These are phyloP conservation scores for Fusarium buharicum DNA, from an alignment of 2,329 filamentous ascomycete species.

Conservation along the genomic window DNA sequence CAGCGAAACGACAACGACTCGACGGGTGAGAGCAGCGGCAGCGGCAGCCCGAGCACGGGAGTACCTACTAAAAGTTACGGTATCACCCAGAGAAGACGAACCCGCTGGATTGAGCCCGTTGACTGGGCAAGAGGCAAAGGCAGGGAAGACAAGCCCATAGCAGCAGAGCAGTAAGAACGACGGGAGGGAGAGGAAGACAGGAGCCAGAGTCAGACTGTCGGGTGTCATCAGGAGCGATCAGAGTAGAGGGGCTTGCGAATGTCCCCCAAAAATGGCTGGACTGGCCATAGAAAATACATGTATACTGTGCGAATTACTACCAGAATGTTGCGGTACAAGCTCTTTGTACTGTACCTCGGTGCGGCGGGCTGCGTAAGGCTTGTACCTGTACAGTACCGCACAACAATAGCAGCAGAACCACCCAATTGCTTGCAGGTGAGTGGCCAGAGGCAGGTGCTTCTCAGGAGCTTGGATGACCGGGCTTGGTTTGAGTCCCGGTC, in stretches of 20 bases:
- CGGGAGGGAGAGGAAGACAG: constrained; percentile 5
- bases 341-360: constrained; percentile 52
- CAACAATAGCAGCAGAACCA: constrained; percentile 44
- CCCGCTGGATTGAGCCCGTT: constrained; percentile 29
- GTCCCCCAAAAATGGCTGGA: constrained; percentile 10
- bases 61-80: no score
- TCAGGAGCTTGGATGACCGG: constrained; percentile 40
- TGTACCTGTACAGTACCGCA: constrained; percentile 56
- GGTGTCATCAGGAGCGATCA: constrained; percentile 32
- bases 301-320: constrained; percentile 51
- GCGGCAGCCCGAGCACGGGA: constrained; percentile 12
- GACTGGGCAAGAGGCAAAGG: constrained; percentile 21
- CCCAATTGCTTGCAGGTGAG: constrained; percentile 36
- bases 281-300: constrained; percentile 26
- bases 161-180: constrained; percentile 1
- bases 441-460: constrained; percentile 38
- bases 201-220: constrained; percentile 4
- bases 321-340: constrained; percentile 45
- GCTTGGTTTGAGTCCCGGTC: constrained; percentile 38
- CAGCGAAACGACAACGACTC: constrained; percentile 11
- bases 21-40: constrained; percentile 9
- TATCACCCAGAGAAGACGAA: constrained; percentile 31
- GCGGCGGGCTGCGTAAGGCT: constrained; percentile 45
- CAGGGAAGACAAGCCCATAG: not conserved
- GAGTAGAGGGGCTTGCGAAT: constrained; percentile 44